A percentile compares a stretch with the other conserved stretches of the same genome.
Evolutionary conservation across 257 asterid species (phyloP).

Genomic region (Nicotiana noctiflora): DNA sequence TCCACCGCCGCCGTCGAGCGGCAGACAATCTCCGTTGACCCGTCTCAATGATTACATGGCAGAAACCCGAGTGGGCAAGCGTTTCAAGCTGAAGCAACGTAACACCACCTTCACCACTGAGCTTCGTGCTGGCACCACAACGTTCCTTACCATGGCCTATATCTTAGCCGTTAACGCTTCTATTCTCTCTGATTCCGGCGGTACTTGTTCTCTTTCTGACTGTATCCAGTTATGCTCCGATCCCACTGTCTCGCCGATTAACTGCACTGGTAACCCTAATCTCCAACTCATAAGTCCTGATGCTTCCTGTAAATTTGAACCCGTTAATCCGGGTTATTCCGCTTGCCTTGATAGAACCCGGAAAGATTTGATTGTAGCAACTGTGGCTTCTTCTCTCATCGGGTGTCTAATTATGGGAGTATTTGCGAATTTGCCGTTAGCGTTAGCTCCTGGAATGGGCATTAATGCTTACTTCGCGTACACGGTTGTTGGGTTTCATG

Average conservation of each 20-base stretch:
- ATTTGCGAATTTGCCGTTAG: constrained; percentile 70
- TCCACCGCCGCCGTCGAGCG: constrained; percentile 19
- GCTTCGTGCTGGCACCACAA: constrained; percentile 97
- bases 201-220: constrained; percentile 84
- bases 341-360: constrained; percentile 62
- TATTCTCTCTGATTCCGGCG: constrained; percentile 85
- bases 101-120: constrained; percentile 87
- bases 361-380: constrained; percentile 74
- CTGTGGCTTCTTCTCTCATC: constrained; percentile 69
- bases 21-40: constrained; percentile 16
- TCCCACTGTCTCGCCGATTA: constrained; percentile 33
- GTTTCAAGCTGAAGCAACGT: constrained; percentile 72
- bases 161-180: constrained; percentile 97
- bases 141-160: constrained; percentile 97
- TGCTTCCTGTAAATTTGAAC: constrained; percentile 64
- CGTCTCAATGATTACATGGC: constrained; percentile 60
- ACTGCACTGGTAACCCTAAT: constrained; percentile 35
- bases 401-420: constrained; percentile 83
- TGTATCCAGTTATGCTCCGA: constrained; percentile 73
- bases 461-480: constrained; percentile 87
- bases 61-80: constrained; percentile 43
- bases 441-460: constrained; percentile 94
- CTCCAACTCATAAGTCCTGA: constrained; percentile 49
- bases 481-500: constrained; percentile 92
- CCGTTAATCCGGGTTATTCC: constrained; percentile 90